Conservation (phyloP, 768 basidiomycete genomes). For the Pisolithus microcarpus region DNA sequence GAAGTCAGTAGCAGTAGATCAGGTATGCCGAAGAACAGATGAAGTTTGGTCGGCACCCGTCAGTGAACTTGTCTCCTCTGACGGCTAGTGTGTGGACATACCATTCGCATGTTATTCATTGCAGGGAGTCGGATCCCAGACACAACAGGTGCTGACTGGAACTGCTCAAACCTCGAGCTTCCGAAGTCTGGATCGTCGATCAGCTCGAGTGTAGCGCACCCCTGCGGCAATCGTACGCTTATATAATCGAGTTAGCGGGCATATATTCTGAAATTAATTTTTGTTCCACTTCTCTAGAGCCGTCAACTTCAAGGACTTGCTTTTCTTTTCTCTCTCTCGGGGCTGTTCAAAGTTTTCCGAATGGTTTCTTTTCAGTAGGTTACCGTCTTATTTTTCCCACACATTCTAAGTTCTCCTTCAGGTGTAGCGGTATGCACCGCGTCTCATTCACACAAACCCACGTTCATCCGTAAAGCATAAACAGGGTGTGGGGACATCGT, state of each 20-base stretch:
- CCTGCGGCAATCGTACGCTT: too few relatives aligned
- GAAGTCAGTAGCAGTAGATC: background rate
- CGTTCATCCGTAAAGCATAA: background rate
- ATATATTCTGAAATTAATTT: too few relatives aligned
- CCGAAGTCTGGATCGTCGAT: too few relatives aligned
- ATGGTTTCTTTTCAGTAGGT: conserved; percentile 77
- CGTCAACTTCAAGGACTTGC: too few relatives aligned
- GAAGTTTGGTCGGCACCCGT: background rate
- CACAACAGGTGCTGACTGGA: too few relatives aligned
- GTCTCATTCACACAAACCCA: background rate
- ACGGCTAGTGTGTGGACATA: conserved; percentile 20
- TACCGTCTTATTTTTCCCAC: background rate
- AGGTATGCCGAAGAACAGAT: background rate
- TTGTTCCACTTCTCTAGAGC: too few relatives aligned
- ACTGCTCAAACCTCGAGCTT: too few relatives aligned
- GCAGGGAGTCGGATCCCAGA: background rate
- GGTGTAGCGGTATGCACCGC: conserved; percentile 60
- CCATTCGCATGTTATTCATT: conserved; percentile 52
- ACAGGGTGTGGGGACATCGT: conserved; percentile 78
- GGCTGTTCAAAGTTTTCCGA: background rate
- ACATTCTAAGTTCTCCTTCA: conserved; percentile 22
- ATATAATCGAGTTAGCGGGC: too few relatives aligned
- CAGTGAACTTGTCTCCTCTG: background rate
- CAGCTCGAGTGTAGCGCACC: too few relatives aligned
- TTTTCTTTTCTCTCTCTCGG: background rate